phyloP scores from a whole-genome alignment of 2,329 filamentous ascomycete species.

The Monosporascus sp. region DNA sequence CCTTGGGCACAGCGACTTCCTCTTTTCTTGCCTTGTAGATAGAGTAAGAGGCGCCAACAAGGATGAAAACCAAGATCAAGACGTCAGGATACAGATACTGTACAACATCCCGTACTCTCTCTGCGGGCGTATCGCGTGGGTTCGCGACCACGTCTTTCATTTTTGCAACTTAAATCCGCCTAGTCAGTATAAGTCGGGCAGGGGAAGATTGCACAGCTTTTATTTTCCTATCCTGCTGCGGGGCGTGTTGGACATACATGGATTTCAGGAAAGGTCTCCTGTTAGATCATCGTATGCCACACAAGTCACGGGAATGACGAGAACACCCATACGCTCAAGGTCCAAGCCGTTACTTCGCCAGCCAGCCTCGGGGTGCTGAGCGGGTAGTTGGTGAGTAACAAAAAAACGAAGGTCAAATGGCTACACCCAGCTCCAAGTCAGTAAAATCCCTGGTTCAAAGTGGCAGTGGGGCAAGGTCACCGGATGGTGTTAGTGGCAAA shows the following conservation, averaged over 20 bases:
- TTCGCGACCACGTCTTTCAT: constrained; percentile 26
- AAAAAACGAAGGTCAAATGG: constrained; percentile 18
- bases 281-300: constrained; percentile 22
- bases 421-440: constrained; percentile 17
- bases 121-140: constrained; percentile 28
- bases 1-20: constrained; percentile 39
- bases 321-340: neutral
- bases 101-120: constrained; percentile 39
- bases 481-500: constrained; percentile 26
- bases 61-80: constrained; percentile 48
- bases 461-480: constrained; percentile 25
- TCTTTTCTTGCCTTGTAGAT: constrained; percentile 47
- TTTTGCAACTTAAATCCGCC: constrained; percentile 18
- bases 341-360: neutral
- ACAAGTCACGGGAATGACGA: neutral
- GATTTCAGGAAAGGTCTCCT: constrained; percentile 20
- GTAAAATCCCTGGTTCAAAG: constrained; percentile 20
- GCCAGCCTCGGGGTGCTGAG: neutral
- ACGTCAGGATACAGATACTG: constrained; percentile 48
- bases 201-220: constrained; percentile 13
- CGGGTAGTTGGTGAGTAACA: constrained; percentile 6
- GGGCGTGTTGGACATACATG: constrained; percentile 27
- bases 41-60: constrained; percentile 47
- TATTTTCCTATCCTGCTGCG: constrained; percentile 13
- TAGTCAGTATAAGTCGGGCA: constrained; percentile 18